These are phyloP conservation scores for Gnomoniopsis sp. DNA, from an alignment of 2,329 filamentous ascomycete species.

Conservation along the genomic window DNA sequence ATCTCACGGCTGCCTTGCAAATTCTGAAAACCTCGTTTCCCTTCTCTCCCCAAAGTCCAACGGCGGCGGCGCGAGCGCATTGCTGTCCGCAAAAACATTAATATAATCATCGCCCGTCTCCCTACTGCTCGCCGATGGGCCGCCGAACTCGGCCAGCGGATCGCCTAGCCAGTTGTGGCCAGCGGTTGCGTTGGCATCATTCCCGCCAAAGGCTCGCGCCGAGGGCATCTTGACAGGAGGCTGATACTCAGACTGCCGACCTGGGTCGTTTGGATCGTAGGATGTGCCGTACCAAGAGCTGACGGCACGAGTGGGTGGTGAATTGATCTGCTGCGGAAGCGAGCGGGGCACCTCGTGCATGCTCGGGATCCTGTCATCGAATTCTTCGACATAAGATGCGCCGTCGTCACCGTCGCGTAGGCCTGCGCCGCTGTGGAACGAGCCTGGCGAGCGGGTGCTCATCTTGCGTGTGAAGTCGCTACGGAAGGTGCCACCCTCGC, in stretches of 20 bases:
- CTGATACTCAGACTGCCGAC: constrained; percentile 11
- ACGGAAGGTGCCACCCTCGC: constrained; percentile 37
- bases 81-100: constrained; percentile 49
- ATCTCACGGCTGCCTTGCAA: constrained; percentile 38
- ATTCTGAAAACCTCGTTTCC: constrained; percentile 49
- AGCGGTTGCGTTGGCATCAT: constrained; percentile 17
- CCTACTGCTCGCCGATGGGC: constrained; percentile 31
- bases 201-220: constrained; percentile 11
- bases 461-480: constrained; percentile 51
- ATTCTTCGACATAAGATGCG: neutral
- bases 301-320: constrained; percentile 15
- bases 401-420: constrained; percentile 7
- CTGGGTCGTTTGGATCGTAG: constrained; percentile 14
- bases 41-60: neutral
- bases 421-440: constrained; percentile 9
- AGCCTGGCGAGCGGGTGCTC: constrained; percentile 14
- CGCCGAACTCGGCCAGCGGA: constrained; percentile 21
- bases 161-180: constrained; percentile 2
- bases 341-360: constrained; percentile 9
- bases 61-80: constrained; percentile 31
- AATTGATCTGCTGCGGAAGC: constrained; percentile 19
- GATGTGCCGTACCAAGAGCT: constrained; percentile 18
- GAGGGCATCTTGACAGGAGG: constrained; percentile 16
- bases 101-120: constrained; percentile 48
- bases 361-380: constrained; percentile 12